Percentiles rank a stretch among this genome's conserved stretches.
Conservation (phyloP, 2,329 filamentous ascomycete species). For the Epichloe bromicola region DNA sequence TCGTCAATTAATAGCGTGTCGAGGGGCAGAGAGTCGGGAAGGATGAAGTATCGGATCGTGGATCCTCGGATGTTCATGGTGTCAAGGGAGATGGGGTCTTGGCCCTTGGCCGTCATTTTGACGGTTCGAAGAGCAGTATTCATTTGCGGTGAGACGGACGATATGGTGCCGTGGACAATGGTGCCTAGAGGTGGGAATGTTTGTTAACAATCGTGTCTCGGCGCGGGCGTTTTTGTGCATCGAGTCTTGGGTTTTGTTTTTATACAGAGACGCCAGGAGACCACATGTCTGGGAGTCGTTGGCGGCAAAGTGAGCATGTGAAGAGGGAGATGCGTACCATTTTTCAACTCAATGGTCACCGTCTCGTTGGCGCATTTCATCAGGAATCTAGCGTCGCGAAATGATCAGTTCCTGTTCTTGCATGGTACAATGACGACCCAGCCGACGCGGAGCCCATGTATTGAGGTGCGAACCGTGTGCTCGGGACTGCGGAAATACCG, state of each 20-base stretch:
- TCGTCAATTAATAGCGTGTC: constrained; percentile 95
- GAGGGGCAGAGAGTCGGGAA: constrained; percentile 87
- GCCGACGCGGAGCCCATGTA: neutral
- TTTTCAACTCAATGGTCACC: constrained; percentile 96
- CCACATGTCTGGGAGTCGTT: neutral
- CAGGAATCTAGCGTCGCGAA: constrained; percentile 55
- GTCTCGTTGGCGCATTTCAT: constrained; percentile 99
- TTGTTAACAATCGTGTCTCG: neutral
- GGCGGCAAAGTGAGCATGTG: neutral
- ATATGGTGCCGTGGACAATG: constrained; percentile 92
- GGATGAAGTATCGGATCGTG: constrained; percentile 91
- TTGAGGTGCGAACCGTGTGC: neutral
- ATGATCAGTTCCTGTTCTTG: constrained; percentile 7
- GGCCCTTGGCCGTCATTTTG: constrained; percentile 87
- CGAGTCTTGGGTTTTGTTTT: neutral
- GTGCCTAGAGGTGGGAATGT: constrained; percentile 49
- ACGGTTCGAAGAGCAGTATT: constrained; percentile 92
- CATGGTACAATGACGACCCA: constrained; percentile 1
- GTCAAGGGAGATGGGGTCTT: constrained; percentile 78
- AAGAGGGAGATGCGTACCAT: constrained; percentile 46
- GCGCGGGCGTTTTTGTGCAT: neutral
- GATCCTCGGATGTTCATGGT: constrained; percentile 95
- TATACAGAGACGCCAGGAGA: neutral
- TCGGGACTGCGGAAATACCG: neutral
- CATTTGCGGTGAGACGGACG: constrained; percentile 95